Percentiles rank a stretch among this genome's conserved stretches.
These are phyloP conservation scores for Capsella rubella DNA, from an alignment of 441 rosid genomes.

Conservation along the genomic window DNA sequence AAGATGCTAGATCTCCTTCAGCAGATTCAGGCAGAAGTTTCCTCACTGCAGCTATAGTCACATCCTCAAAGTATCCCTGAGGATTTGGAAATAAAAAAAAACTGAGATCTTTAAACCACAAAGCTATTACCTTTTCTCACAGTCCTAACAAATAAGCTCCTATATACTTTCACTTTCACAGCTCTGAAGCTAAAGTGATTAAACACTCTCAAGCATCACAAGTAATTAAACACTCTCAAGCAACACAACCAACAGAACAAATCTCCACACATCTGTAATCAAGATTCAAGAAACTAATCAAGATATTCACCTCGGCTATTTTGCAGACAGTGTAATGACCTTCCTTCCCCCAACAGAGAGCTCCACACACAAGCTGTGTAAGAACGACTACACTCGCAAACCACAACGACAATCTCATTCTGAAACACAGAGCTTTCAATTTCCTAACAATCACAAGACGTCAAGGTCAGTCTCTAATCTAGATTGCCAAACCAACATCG, in stretches of 20 bases:
- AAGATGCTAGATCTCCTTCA: constrained; percentile 74
- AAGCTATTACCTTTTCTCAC: neutral
- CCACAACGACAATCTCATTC: constrained; percentile 46
- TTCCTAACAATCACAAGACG: constrained; percentile 1
- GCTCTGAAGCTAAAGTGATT: too few relatives aligned
- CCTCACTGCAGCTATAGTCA: constrained; percentile 62
- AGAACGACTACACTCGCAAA: constrained; percentile 48
- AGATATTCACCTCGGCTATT: constrained; percentile 68
- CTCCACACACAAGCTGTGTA: constrained; percentile 63
- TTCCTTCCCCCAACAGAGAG: constrained; percentile 80
- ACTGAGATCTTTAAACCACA: neutral
- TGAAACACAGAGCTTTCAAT: neutral
- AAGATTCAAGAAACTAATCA: neutral
- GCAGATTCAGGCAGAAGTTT: constrained; percentile 75
- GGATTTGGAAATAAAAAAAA: neutral
- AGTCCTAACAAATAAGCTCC: too few relatives aligned
- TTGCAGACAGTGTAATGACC: constrained; percentile 85
- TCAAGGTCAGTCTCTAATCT: neutral
- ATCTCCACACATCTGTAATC: neutral
- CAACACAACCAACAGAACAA: too few relatives aligned
- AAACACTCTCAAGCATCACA: too few relatives aligned
- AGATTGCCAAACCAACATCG: neutral
- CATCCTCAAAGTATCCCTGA: constrained; percentile 71
- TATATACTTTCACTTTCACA: too few relatives aligned
- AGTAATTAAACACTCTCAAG: too few relatives aligned